Conservation (phyloP, 2,329 filamentous ascomycete species). For the Aspergillus pseudoviridinutans region DNA sequence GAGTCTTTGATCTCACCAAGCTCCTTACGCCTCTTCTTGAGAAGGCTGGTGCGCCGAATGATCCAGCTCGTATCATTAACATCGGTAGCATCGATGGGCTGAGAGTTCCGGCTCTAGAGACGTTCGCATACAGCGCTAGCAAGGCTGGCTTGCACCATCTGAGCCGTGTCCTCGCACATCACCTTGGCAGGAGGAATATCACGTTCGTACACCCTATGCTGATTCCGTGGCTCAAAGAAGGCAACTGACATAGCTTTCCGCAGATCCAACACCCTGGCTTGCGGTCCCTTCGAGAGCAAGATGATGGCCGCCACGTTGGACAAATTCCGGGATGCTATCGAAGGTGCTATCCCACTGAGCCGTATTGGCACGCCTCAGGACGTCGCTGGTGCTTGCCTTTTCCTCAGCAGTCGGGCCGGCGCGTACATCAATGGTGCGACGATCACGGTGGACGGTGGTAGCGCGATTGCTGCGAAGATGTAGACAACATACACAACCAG, state of each 20-base stretch:
- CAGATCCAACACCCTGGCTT: slow-evolving; percentile 64
- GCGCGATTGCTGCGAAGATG: slow-evolving; percentile 38
- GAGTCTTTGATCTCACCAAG: slow-evolving; percentile 47
- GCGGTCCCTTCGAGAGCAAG: slow-evolving; percentile 59
- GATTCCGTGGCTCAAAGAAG: neutral
- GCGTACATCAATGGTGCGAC: slow-evolving; percentile 63
- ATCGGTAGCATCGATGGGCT: slow-evolving; percentile 54
- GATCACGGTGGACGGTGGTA: slow-evolving; percentile 60
- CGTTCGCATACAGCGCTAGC: slow-evolving; percentile 51
- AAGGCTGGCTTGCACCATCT: slow-evolving; percentile 54
- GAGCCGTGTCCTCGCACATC: slow-evolving; percentile 48
- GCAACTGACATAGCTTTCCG: slow-evolving; percentile 38
- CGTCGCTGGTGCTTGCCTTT: slow-evolving; percentile 68
- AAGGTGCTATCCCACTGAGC: slow-evolving; percentile 59
- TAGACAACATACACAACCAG: slow-evolving; percentile 12
- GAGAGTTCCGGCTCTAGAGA: slow-evolving; percentile 49
- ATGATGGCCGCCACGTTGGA: slow-evolving; percentile 54
- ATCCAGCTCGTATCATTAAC: slow-evolving; percentile 50
- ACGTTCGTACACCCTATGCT: slow-evolving; percentile 39
- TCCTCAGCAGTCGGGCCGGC: slow-evolving; percentile 64
- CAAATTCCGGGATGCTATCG: slow-evolving; percentile 47
- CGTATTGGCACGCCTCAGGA: slow-evolving; percentile 66
- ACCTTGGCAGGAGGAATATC: slow-evolving; percentile 50
- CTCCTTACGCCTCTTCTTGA: slow-evolving; percentile 47
- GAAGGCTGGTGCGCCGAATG: slow-evolving; percentile 42